Base-by-base conservation (phyloP, 257 asterid genomes). In the Eucommia ulmoides region DNA sequence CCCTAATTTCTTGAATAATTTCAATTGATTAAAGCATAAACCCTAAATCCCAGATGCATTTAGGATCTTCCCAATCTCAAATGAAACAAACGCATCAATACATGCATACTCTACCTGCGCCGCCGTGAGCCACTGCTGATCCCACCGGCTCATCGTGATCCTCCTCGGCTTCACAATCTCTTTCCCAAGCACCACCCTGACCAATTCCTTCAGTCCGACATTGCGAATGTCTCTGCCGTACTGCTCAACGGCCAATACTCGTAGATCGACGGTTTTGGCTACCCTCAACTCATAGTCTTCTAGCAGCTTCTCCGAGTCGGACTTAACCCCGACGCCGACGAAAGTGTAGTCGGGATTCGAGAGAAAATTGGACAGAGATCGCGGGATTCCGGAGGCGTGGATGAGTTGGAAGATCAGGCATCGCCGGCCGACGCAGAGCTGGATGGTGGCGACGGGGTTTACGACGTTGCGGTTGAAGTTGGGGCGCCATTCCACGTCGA, bases 401-500 rank as follows among this genome's bases (percentile, higher is more conserved):
- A 62, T 56, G 51, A 62, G 63, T 7, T 74, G 74, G 23, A 65
- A 52, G 22, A 74, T 56, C 20, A 69, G 64, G 57, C 80, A 69
- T 11, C 74, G 72, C 2, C 55, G 50, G n/a, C 54, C 76, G 14
- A 66, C 63, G 53, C 80, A 73, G 33, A 73, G 68, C 23, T 73
- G 76, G 56, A 65, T 56, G 12, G 50, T 62, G 54, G 69, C 69
- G 22, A 56, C 66, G 0, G 76, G 72, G 48, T 65, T 56, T 1
- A 48, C 19, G 20, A 42, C 49, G 33, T 50, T 25, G n/a, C 50
- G 46, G 44, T 25, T 4, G 63, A 65, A 55, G 23, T 11, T 70
- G 8, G 72, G 65, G 15, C 76, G 68, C 75, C 75, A 60, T 42
- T 70, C 68, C 3, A 65, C 64, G 66, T 70, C 76, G 29, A 70